These are phyloP conservation scores for Cornus kousa DNA, from an alignment of 148 eudicot species.

Conservation along the genomic window DNA sequence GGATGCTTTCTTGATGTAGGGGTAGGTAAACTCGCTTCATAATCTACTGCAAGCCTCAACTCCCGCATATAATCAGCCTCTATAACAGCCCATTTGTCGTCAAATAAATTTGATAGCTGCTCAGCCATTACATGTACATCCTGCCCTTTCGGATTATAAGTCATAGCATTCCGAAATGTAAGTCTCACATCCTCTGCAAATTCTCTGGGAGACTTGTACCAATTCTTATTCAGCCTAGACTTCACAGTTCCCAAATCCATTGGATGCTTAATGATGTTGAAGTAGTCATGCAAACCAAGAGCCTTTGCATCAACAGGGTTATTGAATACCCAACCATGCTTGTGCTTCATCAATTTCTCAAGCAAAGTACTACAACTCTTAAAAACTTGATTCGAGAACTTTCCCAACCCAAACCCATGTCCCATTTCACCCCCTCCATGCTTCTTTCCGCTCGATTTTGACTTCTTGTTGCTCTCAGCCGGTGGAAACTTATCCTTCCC, in stretches of 20 bases:
- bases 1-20: constrained; percentile 60
- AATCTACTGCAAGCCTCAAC: constrained; percentile 32
- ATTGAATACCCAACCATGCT: constrained; percentile 89
- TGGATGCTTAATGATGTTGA: constrained; percentile 68
- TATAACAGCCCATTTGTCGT: constrained; percentile 75
- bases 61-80: constrained; percentile 63
- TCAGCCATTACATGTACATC: constrained; percentile 88
- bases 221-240: constrained; percentile 59
- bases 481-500: constrained; percentile 68
- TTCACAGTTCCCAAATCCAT: constrained; percentile 98
- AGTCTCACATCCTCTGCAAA: constrained; percentile 94
- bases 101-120: constrained; percentile 60
- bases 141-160: constrained; percentile 85
- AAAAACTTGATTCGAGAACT: constrained; percentile 47
- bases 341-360: constrained; percentile 84
- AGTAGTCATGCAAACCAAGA: constrained; percentile 87
- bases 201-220: constrained; percentile 77
- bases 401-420: constrained; percentile 37
- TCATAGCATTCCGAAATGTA: constrained; percentile 86
- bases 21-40: constrained; percentile 47
- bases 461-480: constrained; percentile 60
- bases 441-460: constrained; percentile 54
- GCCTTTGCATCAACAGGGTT: constrained; percentile 75
- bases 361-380: constrained; percentile 66
- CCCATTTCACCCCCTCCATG: constrained; percentile 39